Evolutionary conservation across 441 rosid species (phyloP).

Genomic region (Euphorbia celastroides): DNA sequence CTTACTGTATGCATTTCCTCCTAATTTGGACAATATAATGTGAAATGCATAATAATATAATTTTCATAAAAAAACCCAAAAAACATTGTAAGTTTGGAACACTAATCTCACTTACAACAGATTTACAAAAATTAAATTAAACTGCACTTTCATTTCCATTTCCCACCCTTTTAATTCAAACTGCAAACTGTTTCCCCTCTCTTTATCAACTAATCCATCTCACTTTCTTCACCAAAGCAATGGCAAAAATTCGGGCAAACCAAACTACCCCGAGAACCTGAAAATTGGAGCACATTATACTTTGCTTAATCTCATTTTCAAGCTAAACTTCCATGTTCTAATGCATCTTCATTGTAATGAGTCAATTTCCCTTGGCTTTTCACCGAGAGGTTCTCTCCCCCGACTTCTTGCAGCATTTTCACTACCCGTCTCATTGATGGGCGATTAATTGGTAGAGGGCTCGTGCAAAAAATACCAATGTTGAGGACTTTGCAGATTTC

Average conservation of each 20-base stretch:
- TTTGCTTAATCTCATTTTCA: slow-evolving; percentile 24
- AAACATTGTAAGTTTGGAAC: too few relatives aligned
- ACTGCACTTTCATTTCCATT: not conserved
- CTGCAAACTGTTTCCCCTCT: not conserved
- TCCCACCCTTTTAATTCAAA: not conserved
- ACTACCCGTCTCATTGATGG: slow-evolving; percentile 94
- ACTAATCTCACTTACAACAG: not conserved
- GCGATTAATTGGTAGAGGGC: slow-evolving; percentile 84
- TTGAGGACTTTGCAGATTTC: slow-evolving; percentile 79
- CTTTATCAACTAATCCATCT: not conserved
- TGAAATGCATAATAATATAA: too few relatives aligned
- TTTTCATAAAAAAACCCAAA: too few relatives aligned
- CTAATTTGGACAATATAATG: too few relatives aligned
- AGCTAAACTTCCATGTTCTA: slow-evolving; percentile 69
- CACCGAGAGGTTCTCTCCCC: slow-evolving; percentile 29
- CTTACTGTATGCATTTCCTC: too few relatives aligned
- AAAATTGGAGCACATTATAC: slow-evolving; percentile 7
- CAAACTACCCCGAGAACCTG: not conserved
- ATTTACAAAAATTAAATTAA: not conserved
- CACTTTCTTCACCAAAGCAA: not conserved
- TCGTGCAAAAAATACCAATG: slow-evolving; percentile 79
- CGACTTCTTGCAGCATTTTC: slow-evolving; percentile 75
- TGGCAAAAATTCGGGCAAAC: not conserved
- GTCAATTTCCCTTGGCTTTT: slow-evolving; percentile 73
- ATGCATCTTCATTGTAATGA: slow-evolving; percentile 70